These are phyloP conservation scores for Parachlorella kessleri DNA, from an alignment of 139 green algal species.

Conservation along the genomic window DNA sequence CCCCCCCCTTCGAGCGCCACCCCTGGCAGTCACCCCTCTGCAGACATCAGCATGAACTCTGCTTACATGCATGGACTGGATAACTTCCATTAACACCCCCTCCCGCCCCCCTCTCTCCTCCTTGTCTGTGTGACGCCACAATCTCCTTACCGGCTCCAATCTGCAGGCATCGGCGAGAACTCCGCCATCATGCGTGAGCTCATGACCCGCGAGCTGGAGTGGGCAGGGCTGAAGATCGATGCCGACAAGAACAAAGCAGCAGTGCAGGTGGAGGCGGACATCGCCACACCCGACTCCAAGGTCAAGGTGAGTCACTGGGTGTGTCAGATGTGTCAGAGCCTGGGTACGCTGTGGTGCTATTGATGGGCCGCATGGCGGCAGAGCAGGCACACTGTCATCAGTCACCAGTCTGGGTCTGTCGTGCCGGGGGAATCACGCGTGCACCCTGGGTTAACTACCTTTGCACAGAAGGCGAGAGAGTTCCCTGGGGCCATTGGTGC, in stretches of 20 bases:
- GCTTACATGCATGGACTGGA: too few species aligned
- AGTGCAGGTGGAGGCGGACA: conserved; percentile 26
- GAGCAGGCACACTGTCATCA: too few species aligned
- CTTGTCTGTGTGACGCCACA: not conserved
- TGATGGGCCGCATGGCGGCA: too few species aligned
- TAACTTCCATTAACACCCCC: too few species aligned
- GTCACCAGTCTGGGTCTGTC: too few species aligned
- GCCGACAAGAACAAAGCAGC: conserved; percentile 56
- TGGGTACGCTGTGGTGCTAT: too few species aligned
- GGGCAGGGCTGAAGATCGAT: conserved; percentile 73
- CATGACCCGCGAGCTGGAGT: conserved; percentile 20
- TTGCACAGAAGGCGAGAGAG: too few species aligned
- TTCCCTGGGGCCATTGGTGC: too few species aligned
- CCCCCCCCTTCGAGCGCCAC: not conserved
- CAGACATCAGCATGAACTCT: not conserved
- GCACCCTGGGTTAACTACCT: too few species aligned
- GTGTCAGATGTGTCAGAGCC: too few species aligned
- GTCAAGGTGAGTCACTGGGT: conserved; percentile 63
- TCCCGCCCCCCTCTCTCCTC: not conserved
- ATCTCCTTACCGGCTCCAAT: not conserved
- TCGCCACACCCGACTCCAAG: conserved; percentile 4
- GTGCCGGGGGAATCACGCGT: too few species aligned
- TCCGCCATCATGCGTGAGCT: conserved; percentile 17
- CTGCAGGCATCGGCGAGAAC: conserved; percentile 49
- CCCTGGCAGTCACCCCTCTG: not conserved